Conservation (phyloP, 164 flowering plant species). For the Chimonanthus praecox region DNA sequence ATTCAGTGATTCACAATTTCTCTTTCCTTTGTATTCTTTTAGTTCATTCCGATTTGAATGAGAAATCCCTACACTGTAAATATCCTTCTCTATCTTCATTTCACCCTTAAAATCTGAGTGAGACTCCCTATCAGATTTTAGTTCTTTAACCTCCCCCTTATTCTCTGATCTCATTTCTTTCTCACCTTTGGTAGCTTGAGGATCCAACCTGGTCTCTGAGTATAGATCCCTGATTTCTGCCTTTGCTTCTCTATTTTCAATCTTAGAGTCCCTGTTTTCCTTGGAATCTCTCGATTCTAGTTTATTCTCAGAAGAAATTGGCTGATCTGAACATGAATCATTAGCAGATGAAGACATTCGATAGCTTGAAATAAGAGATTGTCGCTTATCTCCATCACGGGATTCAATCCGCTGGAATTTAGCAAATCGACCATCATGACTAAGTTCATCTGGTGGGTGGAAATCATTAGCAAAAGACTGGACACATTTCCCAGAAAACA, state of each 20-base stretch:
- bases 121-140: slow-evolving; percentile 46
- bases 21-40: slow-evolving; percentile 58
- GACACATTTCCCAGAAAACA: slow-evolving; percentile 20
- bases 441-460: slow-evolving; percentile 34
- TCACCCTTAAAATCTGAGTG: slow-evolving; percentile 45
- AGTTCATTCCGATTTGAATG: slow-evolving; percentile 42
- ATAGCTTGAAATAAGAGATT: slow-evolving; percentile 42
- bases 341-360: slow-evolving; percentile 37
- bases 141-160: slow-evolving; percentile 53
- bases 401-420: slow-evolving; percentile 56
- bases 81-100: slow-evolving; percentile 46
- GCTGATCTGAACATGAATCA: slow-evolving; percentile 42
- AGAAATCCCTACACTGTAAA: slow-evolving; percentile 19
- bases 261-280: slow-evolving; percentile 48
- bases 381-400: slow-evolving; percentile 54
- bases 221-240: slow-evolving; percentile 42
- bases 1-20: slow-evolving; percentile 37
- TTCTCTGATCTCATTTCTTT: slow-evolving; percentile 40
- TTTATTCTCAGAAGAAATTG: slow-evolving; percentile 40
- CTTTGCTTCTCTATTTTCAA: slow-evolving; percentile 44
- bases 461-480: slow-evolving; percentile 31
- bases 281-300: slow-evolving; percentile 51
- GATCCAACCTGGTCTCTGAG: slow-evolving; percentile 42
- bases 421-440: slow-evolving; percentile 47
- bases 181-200: slow-evolving; percentile 42